A percentile compares a stretch with the other conserved stretches of the same genome.
These are phyloP conservation scores for Mycena pura DNA, from an alignment of 768 basidiomycete genomes.

Conservation along the genomic window DNA sequence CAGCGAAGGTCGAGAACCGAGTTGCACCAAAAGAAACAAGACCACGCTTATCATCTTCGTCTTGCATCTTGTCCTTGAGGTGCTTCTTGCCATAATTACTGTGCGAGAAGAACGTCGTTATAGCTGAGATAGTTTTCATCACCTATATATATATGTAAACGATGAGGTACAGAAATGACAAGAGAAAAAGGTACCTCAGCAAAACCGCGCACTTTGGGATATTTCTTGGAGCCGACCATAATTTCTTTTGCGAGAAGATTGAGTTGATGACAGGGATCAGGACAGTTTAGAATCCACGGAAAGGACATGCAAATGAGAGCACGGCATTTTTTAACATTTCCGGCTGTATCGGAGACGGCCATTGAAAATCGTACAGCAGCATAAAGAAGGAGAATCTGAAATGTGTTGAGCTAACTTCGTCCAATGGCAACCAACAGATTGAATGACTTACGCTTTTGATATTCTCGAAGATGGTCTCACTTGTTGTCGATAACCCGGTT, in stretches of 20 bases:
- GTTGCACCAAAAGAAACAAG: neutral
- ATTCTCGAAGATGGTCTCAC: neutral
- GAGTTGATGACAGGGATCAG: slow-evolving; percentile 26
- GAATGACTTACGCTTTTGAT: neutral
- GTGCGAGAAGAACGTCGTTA: slow-evolving; percentile 15
- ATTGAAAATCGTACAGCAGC: slow-evolving; percentile 16
- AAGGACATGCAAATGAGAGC: slow-evolving; percentile 16
- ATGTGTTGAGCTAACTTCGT: neutral
- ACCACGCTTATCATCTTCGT: neutral
- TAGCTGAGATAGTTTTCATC: neutral
- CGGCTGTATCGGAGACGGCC: slow-evolving; percentile 26
- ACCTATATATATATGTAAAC: neutral
- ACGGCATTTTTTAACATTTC: slow-evolving; percentile 23
- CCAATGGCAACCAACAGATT: too few species aligned
- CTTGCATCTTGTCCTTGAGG: slow-evolving; percentile 1
- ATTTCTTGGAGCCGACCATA: slow-evolving; percentile 19
- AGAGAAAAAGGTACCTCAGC: neutral
- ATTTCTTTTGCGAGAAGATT: slow-evolving; percentile 26
- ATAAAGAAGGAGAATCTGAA: slow-evolving; percentile 12
- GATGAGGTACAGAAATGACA: neutral
- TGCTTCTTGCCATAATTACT: slow-evolving; percentile 18
- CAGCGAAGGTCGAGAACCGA: slow-evolving; percentile 4
- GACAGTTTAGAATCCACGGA: slow-evolving; percentile 29
- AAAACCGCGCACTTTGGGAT: slow-evolving; percentile 14
- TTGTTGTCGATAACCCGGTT: neutral